phyloP scores from a whole-genome alignment of 2,329 filamentous ascomycete genomes.

The Sarocladiaceae sp. region DNA sequence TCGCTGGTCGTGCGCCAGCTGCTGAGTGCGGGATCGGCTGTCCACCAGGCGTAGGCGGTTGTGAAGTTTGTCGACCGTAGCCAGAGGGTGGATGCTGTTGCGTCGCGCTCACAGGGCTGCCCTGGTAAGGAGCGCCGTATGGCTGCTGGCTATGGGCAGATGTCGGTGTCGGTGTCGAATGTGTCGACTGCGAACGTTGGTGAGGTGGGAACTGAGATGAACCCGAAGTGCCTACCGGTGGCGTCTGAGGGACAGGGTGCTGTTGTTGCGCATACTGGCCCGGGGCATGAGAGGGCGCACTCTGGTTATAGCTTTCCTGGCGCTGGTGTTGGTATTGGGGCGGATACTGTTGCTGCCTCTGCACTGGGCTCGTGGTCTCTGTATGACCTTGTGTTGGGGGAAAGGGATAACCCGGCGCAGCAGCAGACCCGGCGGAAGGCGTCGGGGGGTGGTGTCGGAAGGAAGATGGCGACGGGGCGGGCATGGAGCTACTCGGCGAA shows the following conservation, averaged over 20 bases:
- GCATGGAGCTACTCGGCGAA: slow-evolving; percentile 41
- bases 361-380: slow-evolving; percentile 42
- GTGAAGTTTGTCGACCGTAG: slow-evolving; percentile 43
- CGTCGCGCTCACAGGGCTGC: slow-evolving; percentile 43
- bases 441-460: slow-evolving; percentile 42
- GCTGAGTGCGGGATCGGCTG: slow-evolving; percentile 1
- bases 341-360: slow-evolving; percentile 43
- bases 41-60: slow-evolving; percentile 43
- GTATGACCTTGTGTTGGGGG: slow-evolving; percentile 34
- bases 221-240: slow-evolving; percentile 39
- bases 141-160: slow-evolving; percentile 54
- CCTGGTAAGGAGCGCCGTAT: slow-evolving; percentile 45
- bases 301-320: slow-evolving; percentile 41
- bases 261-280: slow-evolving; percentile 35
- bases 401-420: slow-evolving; percentile 41
- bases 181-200: slow-evolving; percentile 49
- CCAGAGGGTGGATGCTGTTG: slow-evolving; percentile 34
- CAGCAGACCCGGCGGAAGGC: slow-evolving; percentile 31
- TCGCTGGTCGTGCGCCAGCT: neutral
- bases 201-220: slow-evolving; percentile 32
- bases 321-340: slow-evolving; percentile 36
- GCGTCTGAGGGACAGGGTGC: slow-evolving; percentile 39
- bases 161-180: slow-evolving; percentile 55
- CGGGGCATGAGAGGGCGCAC: slow-evolving; percentile 23
- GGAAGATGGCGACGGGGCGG: slow-evolving; percentile 37